phyloP scores from a whole-genome alignment of 2,329 filamentous ascomycete genomes.

The Cytospora chrysosperma region DNA sequence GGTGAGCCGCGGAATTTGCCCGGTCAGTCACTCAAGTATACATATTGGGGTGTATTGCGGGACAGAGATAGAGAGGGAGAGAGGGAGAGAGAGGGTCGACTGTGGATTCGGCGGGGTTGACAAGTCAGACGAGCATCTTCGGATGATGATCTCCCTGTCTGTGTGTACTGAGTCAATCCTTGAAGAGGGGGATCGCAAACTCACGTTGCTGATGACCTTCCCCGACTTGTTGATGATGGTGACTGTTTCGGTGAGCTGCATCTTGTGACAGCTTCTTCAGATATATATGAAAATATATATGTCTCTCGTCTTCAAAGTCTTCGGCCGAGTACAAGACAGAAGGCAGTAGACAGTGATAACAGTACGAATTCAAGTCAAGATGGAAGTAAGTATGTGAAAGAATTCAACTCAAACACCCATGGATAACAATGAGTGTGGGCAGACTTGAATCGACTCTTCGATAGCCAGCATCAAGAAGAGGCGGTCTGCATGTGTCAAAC shows the following conservation, averaged over 20 bases:
- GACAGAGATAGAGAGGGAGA: neutral
- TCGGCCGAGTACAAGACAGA: neutral
- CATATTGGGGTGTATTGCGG: neutral
- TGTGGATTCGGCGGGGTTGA: conserved; percentile 10
- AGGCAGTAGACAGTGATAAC: conserved; percentile 3
- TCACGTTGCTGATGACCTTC: conserved; percentile 84
- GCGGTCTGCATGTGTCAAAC: conserved; percentile 13
- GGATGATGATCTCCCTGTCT: neutral
- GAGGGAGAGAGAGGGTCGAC: neutral
- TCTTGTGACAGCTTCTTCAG: conserved; percentile 27
- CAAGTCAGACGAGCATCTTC: neutral
- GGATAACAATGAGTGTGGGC: neutral
- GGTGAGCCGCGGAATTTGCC: neutral
- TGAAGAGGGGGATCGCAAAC: conserved; percentile 33
- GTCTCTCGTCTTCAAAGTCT: neutral
- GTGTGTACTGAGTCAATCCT: neutral
- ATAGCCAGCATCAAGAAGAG: conserved; percentile 3
- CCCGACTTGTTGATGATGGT: conserved; percentile 89
- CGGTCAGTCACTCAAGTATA: conserved; percentile 12
- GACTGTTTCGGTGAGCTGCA: conserved; percentile 66
- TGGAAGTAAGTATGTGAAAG: neutral
- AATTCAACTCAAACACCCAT: neutral
- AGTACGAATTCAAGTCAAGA: neutral
- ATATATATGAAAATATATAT: conserved; percentile 2
- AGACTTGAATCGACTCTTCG: conserved; percentile 1